Base-by-base conservation (phyloP, 169 alveolate genomes). In the Eimeria tenella region DNA sequence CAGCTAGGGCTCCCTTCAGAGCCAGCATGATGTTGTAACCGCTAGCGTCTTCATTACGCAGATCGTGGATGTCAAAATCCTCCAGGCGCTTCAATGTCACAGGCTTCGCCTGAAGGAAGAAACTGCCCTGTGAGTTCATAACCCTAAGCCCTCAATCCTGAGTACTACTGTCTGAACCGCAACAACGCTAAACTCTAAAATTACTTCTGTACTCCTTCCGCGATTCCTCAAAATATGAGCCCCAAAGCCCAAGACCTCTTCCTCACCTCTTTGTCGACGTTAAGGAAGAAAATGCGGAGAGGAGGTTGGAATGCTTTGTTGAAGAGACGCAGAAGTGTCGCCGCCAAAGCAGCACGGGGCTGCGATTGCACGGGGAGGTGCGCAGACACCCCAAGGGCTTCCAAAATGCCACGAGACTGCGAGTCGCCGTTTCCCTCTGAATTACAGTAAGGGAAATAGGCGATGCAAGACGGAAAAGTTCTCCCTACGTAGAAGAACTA, bases 11-110 rank as follows among this genome's bases (percentile, higher is more conserved):
- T 19, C 94, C 94, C 52, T n/a, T 88, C 52, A 88, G 65, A 19
- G 94, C 65, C 79, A 74, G 60, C 52, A 88, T 42, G 53, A 88
- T 58, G 60, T 56, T 77, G 86, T 73, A 88, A 19, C 70, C 88
- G 58, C 55, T 58, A 15, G 58, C 63, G 60, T 71, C 94, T 31
- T 71, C 77, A 55, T 73, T 73, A 19, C 94, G 74, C n/a, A 65
- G 55, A 52, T 88, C 94, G 53, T 70, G 88, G 49, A 88, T 52
- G 74, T 88, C 94, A 55, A 52, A 88, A 53, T 88, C 77, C 55
- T 13, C 79, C 31, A 77, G 63, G 50, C 83, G 88, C 63, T 60
- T 60, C 56, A 88, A 63, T 50, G 86, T 88, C 88, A 88, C 88
- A 49, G 88, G 15, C 25, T 50, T 42, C 62, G 58, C 88, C 94